A percentile compares a stretch with the other conserved stretches of the same genome.
phyloP scores from a whole-genome alignment of 441 rosid genomes.

The Rhodomyrtus psidioides region DNA sequence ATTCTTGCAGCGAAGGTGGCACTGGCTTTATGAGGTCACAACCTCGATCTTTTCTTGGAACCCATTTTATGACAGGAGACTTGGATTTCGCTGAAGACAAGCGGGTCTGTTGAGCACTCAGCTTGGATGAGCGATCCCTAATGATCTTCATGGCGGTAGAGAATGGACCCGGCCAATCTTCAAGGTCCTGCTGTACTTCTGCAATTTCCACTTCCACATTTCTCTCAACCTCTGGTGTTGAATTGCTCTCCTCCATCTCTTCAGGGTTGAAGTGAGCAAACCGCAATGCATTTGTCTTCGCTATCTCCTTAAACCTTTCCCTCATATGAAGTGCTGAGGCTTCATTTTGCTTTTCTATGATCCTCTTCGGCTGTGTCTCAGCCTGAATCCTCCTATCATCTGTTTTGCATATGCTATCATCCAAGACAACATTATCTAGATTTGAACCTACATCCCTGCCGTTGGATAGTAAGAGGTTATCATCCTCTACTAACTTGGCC shows the following conservation, averaged over 20 bases:
- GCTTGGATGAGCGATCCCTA: constrained; percentile 45
- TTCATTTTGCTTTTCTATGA: background rate
- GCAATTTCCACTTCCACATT: constrained; percentile 10
- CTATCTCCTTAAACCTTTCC: constrained; percentile 47
- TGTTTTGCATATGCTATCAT: background rate
- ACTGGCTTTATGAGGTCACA: constrained; percentile 4
- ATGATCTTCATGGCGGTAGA: constrained; percentile 94
- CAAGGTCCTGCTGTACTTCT: constrained; percentile 33
- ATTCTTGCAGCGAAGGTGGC: constrained; percentile 52
- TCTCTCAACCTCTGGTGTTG: constrained; percentile 10
- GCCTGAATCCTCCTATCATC: constrained; percentile 1
- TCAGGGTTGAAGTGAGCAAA: constrained; percentile 58
- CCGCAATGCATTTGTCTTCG: constrained; percentile 53
- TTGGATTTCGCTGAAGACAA: constrained; percentile 9
- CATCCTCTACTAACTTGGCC: constrained; percentile 19
- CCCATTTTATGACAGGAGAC: constrained; percentile 39
- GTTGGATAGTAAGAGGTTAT: background rate
- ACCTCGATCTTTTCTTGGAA: constrained; percentile 33
- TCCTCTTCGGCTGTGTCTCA: constrained; percentile 3
- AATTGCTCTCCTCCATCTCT: constrained; percentile 18
- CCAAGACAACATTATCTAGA: background rate
- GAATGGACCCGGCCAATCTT: constrained; percentile 99
- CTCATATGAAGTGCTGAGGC: constrained; percentile 13
- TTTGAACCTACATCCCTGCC: background rate
- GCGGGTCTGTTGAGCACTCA: constrained; percentile 4